Evolutionary conservation across 495 filamentous ascomycete species (phyloP).

Genomic region (Penicillium lividum): DNA sequence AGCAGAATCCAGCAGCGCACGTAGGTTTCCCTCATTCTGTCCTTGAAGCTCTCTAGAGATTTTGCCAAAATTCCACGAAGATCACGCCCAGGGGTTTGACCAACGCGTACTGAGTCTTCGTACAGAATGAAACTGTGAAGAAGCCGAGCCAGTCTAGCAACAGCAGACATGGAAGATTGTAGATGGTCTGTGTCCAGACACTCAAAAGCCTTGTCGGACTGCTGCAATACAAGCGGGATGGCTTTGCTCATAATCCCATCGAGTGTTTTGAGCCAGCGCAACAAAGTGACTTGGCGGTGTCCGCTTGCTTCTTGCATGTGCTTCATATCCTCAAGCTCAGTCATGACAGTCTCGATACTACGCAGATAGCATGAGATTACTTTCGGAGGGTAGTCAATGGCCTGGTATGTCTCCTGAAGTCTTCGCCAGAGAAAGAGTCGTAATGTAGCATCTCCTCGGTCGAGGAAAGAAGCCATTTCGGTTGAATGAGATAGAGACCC

Average conservation of each 20-base stretch:
- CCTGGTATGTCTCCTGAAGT: constrained; percentile 81
- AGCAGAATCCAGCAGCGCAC: constrained; percentile 83
- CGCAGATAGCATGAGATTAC: constrained; percentile 82
- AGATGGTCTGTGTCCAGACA: constrained; percentile 80
- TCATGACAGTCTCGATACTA: constrained; percentile 78
- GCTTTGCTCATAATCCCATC: constrained; percentile 72
- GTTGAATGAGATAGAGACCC: constrained; percentile 43
- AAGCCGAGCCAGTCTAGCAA: constrained; percentile 66
- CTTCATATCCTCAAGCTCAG: constrained; percentile 64
- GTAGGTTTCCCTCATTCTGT: constrained; percentile 83
- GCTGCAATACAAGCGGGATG: constrained; percentile 63
- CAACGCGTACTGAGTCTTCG: constrained; percentile 79
- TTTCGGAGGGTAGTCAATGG: constrained; percentile 80
- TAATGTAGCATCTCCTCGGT: constrained; percentile 75
- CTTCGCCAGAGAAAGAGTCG: constrained; percentile 84
- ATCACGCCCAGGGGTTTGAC: constrained; percentile 52
- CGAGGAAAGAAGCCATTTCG: constrained; percentile 82
- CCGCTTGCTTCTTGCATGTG: constrained; percentile 61
- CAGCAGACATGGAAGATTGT: constrained; percentile 64
- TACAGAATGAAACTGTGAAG: constrained; percentile 76
- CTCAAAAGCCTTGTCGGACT: constrained; percentile 69
- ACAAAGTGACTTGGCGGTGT: constrained; percentile 63
- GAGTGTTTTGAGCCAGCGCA: constrained; percentile 74
- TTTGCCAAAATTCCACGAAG: constrained; percentile 45
- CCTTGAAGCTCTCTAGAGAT: constrained; percentile 57